Conservation (phyloP, 225 moss, liverwort and hornwort species). For the Physcomitrellopsis africana region DNA sequence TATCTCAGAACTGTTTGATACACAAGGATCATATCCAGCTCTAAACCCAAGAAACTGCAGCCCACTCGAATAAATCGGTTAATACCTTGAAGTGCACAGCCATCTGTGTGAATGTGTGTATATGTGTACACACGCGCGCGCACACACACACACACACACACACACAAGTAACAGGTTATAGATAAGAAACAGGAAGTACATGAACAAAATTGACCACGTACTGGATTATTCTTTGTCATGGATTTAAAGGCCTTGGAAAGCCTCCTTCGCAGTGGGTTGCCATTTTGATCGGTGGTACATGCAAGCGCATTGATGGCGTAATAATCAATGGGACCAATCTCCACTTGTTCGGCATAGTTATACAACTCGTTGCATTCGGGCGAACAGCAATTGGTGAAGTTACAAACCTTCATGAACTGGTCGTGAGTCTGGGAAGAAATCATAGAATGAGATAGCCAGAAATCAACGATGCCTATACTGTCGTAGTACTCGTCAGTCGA, state of each 20-base stretch:
- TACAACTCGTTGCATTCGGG: slow-evolving; percentile 24
- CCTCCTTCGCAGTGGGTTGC: slow-evolving; percentile 29
- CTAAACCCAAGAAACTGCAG: slow-evolving; percentile 38
- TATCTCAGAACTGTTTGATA: slow-evolving; percentile 29
- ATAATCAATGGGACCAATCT: slow-evolving; percentile 62
- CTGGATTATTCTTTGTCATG: slow-evolving; percentile 34
- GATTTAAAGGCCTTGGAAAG: slow-evolving; percentile 27
- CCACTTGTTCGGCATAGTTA: slow-evolving; percentile 38
- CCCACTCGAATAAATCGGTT: not conserved
- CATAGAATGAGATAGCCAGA: slow-evolving; percentile 59
- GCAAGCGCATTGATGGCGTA: slow-evolving; percentile 58
- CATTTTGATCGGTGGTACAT: slow-evolving; percentile 20
- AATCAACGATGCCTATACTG: slow-evolving; percentile 54
- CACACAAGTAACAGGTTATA: too few species aligned
- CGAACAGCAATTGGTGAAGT: slow-evolving; percentile 43
- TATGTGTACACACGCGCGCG: too few species aligned
- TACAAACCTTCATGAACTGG: slow-evolving; percentile 42
- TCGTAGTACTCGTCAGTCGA: slow-evolving; percentile 52
- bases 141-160: too few species aligned
- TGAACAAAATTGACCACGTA: slow-evolving; percentile 12
- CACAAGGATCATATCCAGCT: slow-evolving; percentile 54
- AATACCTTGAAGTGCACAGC: not conserved
- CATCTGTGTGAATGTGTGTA: too few species aligned
- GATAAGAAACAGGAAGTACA: not conserved
- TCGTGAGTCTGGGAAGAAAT: slow-evolving; percentile 67